Percentiles rank a stretch among this genome's conserved stretches.
These are phyloP conservation scores for Salvia sclarea DNA, from an alignment of 305 asterid species.

Conservation along the genomic window DNA sequence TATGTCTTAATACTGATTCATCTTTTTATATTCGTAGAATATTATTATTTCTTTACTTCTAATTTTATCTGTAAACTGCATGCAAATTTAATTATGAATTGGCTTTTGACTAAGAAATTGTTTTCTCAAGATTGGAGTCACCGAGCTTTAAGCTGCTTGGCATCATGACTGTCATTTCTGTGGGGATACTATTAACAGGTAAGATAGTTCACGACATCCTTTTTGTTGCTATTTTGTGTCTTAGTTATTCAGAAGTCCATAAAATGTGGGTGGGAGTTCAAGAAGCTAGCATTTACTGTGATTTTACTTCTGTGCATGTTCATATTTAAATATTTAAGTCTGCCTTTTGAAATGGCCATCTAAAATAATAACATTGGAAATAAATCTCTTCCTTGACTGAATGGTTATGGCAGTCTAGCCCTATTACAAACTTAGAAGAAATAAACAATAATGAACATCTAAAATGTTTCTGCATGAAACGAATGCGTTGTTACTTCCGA, in stretches of 20 bases:
- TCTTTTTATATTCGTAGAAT: not conserved
- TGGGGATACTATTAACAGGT: constrained; percentile 94
- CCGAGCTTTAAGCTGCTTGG: constrained; percentile 94
- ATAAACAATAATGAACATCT: not conserved
- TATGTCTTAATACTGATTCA: constrained; percentile 4
- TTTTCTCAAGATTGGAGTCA: constrained; percentile 78
- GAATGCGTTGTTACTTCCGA: constrained; percentile 2
- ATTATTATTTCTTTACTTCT: not conserved
- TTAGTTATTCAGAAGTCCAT: no score
- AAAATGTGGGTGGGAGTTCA: constrained; percentile 5
- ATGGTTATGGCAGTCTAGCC: not conserved
- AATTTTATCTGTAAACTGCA: constrained; percentile 6
- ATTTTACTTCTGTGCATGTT: constrained; percentile 11
- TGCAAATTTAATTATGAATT: constrained; percentile 25
- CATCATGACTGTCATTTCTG: constrained; percentile 74
- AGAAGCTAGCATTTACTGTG: constrained; percentile 8
- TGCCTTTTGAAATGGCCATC: not conserved
- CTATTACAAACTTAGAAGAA: not conserved
- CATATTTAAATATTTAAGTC: constrained; percentile 17
- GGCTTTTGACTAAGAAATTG: constrained; percentile 33
- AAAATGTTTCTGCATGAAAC: not conserved
- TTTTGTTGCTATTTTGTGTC: constrained; percentile 14
- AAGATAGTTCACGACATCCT: constrained; percentile 27
- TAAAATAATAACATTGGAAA: not conserved
- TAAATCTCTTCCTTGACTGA: not conserved